Evolutionary conservation across 2,329 filamentous ascomycete genomes (phyloP).

Genomic region (Cladosporium sp.): DNA sequence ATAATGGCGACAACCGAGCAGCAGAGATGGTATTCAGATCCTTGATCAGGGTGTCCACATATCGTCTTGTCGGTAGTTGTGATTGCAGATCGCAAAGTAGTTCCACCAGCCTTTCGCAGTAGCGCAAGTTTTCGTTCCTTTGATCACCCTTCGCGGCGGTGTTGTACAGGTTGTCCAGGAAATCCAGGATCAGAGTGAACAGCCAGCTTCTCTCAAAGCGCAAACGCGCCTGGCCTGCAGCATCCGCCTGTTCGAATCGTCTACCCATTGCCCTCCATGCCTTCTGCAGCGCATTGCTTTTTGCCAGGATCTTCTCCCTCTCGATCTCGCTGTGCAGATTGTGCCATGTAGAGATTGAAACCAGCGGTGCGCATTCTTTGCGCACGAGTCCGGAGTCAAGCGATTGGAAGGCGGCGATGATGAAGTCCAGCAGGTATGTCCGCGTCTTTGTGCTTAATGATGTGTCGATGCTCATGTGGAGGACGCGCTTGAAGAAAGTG

Average conservation of each 20-base stretch:
- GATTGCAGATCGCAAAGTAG: slow-evolving; percentile 88
- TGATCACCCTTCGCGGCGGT: slow-evolving; percentile 33
- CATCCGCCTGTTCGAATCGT: slow-evolving; percentile 83
- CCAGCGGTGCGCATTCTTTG: slow-evolving; percentile 93
- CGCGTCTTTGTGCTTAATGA: slow-evolving; percentile 53
- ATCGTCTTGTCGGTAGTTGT: slow-evolving; percentile 88
- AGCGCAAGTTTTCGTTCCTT: slow-evolving; percentile 61
- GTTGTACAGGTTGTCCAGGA: slow-evolving; percentile 71
- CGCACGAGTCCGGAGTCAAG: slow-evolving; percentile 84
- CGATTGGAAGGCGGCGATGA: slow-evolving; percentile 91
- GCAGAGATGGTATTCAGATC: slow-evolving; percentile 81
- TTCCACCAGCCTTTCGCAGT: slow-evolving; percentile 92
- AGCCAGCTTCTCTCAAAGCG: slow-evolving; percentile 94
- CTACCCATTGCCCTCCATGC: slow-evolving; percentile 87
- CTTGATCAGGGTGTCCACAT: slow-evolving; percentile 83
- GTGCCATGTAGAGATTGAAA: slow-evolving; percentile 95
- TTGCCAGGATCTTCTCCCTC: slow-evolving; percentile 71
- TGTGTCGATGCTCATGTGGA: slow-evolving; percentile 73
- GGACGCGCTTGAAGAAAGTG: slow-evolving; percentile 79
- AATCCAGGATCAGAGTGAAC: slow-evolving; percentile 80
- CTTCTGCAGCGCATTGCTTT: slow-evolving; percentile 74
- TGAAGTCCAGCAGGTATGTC: slow-evolving; percentile 81
- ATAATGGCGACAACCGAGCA: slow-evolving; percentile 76
- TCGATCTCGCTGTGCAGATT: slow-evolving; percentile 77
- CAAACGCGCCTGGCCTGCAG: slow-evolving; percentile 72